Base-by-base conservation (phyloP, 306 rosid species). In the Dalbergia oliveri region DNA sequence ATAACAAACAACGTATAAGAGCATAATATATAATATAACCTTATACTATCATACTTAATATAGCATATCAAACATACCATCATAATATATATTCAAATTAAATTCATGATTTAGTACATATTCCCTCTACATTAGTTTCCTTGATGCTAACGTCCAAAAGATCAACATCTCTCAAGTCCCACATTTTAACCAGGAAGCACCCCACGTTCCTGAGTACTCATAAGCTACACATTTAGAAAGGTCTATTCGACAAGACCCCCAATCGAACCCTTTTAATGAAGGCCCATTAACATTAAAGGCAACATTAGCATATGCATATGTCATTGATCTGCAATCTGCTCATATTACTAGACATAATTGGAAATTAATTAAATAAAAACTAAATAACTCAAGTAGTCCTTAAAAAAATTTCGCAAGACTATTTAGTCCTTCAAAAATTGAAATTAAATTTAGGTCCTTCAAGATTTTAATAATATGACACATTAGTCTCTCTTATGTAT, bases 271-370 rank as follows among this genome's bases (percentile, higher is more conserved):
- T n/a, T 79, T 85, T 68, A 78, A 82, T 61, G 26, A 78, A 72
- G 35, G n/a, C 34, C 82, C 79, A 78, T 21, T 75, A 73, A 73
- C 57, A 59, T 77, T 77, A 78, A 75, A 78, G 62, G 81, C 70
- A 85, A 78, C 86, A 85, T 74, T 56, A 78, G 79, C 86, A 86
- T 86, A 86, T 86, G 88, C 86, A 56, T 23, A 26, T 85, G 84
- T 26, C 82, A 78, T 69, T 45, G 15, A 77, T 50, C 63, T 19
- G 16, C 37, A 53, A 21, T 61, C 66, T 50, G 14, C 58, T 65
- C 54, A 16, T 61, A 76, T 76, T 70, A 76, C 44, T 50, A 82
- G 9, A 19, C 81, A 82, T 82, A 75, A 51, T 61, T 76, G 53
- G 5, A 62, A 37, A 37, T 37, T 37, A 44, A 79, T 74, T 54